Evolutionary conservation across 2,329 filamentous ascomycete species (phyloP).

Genomic region (Verticillium alfalfae): DNA sequence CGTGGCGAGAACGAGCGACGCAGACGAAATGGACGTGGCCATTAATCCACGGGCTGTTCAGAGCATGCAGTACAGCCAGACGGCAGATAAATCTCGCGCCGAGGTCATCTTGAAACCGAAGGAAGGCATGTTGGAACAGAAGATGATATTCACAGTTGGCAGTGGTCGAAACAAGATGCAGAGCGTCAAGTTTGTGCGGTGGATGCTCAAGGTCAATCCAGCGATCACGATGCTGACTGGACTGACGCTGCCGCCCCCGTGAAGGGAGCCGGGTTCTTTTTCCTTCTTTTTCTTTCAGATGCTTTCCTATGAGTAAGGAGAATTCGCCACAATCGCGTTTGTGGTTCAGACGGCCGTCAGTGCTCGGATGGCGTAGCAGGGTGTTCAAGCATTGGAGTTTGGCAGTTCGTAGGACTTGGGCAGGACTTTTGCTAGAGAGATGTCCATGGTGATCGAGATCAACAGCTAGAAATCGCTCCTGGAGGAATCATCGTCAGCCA

Average conservation of each 20-base stretch:
- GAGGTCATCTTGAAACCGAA: constrained; percentile 5
- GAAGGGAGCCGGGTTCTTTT: not conserved
- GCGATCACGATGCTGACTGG: constrained; percentile 4
- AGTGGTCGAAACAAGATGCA: constrained; percentile 4
- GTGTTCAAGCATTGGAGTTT: no score
- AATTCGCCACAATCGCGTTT: no score
- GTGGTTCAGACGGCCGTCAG: no score
- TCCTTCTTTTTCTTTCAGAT: no score
- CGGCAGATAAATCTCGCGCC: constrained; percentile 1
- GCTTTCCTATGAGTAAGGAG: no score
- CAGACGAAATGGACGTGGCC: constrained; percentile 4
- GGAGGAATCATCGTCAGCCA: no score
- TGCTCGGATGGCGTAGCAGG: no score
- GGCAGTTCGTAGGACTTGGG: no score
- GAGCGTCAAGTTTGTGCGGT: constrained; percentile 7
- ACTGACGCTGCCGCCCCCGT: not conserved
- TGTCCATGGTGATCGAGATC: no score
- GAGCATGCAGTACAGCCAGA: not conserved
- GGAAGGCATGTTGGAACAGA: not conserved
- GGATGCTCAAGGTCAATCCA: constrained; percentile 5
- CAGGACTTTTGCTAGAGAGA: no score
- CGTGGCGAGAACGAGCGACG: not conserved
- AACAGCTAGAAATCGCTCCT: no score
- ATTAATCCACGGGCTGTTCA: constrained; percentile 3
- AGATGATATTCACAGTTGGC: constrained; percentile 1